Conservation (phyloP, 2,329 filamentous ascomycete species). For the Penicillium palitans region DNA sequence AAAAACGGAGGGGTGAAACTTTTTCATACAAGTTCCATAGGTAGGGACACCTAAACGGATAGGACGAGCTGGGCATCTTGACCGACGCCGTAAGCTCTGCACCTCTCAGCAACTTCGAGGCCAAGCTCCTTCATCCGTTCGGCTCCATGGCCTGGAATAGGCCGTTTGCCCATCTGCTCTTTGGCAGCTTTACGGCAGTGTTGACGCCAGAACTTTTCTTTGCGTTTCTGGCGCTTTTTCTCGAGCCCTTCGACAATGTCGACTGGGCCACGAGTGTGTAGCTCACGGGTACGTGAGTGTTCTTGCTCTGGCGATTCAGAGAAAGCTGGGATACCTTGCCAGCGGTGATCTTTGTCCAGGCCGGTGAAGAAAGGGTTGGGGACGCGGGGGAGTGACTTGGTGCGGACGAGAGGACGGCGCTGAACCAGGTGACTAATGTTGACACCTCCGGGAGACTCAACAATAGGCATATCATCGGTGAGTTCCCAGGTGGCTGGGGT, state of each 20-base stretch:
- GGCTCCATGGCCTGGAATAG: constrained; percentile 80
- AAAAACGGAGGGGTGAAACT: constrained; percentile 23
- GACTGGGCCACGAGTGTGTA: constrained; percentile 85
- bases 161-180: constrained; percentile 61
- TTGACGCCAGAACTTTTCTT: constrained; percentile 88
- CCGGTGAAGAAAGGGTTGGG: constrained; percentile 66
- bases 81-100: constrained; percentile 61
- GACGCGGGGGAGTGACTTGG: constrained; percentile 82
- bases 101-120: constrained; percentile 82
- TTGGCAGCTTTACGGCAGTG: constrained; percentile 80
- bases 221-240: constrained; percentile 86
- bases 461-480: constrained; percentile 44
- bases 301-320: constrained; percentile 39
- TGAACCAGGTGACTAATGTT: constrained; percentile 57
- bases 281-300: constrained; percentile 46
- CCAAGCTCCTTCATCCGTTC: constrained; percentile 93
- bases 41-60: constrained; percentile 56
- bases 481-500: constrained; percentile 43
- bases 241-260: constrained; percentile 97
- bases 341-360: constrained; percentile 33
- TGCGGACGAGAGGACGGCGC: constrained; percentile 69
- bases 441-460: constrained; percentile 49
- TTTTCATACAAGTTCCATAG: constrained; percentile 15
- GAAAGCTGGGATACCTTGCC: constrained; percentile 36
- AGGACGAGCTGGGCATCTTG: constrained; percentile 65